phyloP scores from a whole-genome alignment of 495 filamentous ascomycete genomes.

The Penicillium angulare region DNA sequence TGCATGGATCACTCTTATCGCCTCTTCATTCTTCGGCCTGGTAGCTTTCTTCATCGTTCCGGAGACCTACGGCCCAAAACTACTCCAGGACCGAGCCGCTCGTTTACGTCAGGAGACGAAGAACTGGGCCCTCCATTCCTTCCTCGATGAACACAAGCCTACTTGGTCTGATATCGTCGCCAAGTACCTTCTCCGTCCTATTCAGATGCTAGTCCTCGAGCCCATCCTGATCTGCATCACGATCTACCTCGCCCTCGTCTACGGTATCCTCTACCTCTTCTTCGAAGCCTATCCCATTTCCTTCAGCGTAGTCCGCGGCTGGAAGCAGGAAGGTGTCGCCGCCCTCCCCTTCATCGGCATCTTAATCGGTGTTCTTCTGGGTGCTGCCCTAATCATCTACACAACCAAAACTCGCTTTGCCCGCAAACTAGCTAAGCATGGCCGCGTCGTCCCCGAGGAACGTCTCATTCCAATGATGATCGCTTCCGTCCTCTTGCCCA shows the following conservation, averaged over 20 bases:
- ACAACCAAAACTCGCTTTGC: slow-evolving; percentile 53
- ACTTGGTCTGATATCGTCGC: slow-evolving; percentile 42
- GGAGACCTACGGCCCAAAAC: slow-evolving; percentile 59
- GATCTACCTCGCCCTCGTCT: slow-evolving; percentile 52
- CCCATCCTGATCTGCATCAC: slow-evolving; percentile 58
- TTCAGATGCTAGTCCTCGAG: slow-evolving; percentile 58
- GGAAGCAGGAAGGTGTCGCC: slow-evolving; percentile 46
- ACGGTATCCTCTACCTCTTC: slow-evolving; percentile 63
- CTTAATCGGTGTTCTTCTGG: slow-evolving; percentile 53
- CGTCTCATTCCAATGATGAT: slow-evolving; percentile 59
- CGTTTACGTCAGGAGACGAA: slow-evolving; percentile 57
- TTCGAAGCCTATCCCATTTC: slow-evolving; percentile 61
- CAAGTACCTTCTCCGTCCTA: slow-evolving; percentile 58
- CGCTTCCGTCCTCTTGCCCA: slow-evolving; percentile 53
- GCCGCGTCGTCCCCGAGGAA: slow-evolving; percentile 54
- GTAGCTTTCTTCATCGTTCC: slow-evolving; percentile 51
- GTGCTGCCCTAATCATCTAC: slow-evolving; percentile 45
- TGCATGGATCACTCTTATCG: slow-evolving; percentile 62
- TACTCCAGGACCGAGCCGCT: slow-evolving; percentile 56
- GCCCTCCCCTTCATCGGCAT: slow-evolving; percentile 61
- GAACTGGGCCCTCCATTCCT: slow-evolving; percentile 59
- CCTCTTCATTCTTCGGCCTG: slow-evolving; percentile 47
- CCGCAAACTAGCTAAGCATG: slow-evolving; percentile 46
- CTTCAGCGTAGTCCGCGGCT: slow-evolving; percentile 53
- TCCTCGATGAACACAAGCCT: slow-evolving; percentile 54